A percentile compares a stretch with the other conserved stretches of the same genome.
These are phyloP conservation scores for Camellia oleifera DNA, from an alignment of 179 eudicot genomes.

Conservation along the genomic window DNA sequence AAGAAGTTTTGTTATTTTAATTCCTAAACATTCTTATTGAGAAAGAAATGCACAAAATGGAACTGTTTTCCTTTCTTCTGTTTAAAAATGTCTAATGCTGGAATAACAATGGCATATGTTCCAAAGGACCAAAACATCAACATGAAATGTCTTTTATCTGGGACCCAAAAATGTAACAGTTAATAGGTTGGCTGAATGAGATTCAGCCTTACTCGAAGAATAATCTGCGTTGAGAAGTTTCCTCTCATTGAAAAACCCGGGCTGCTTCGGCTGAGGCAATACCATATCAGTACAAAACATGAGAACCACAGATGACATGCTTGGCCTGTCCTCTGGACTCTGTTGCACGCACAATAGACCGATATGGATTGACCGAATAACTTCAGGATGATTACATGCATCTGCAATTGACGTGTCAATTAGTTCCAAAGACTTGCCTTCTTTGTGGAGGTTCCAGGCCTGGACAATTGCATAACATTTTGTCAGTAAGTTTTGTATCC, in stretches of 20 bases:
- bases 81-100: neutral
- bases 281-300: constrained; percentile 25
- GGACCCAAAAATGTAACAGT: neutral
- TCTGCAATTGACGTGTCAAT: constrained; percentile 16
- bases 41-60: neutral
- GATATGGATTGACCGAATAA: constrained; percentile 28
- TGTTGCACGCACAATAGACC: constrained; percentile 46
- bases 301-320: constrained; percentile 31
- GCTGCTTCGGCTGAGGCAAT: constrained; percentile 30
- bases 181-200: neutral
- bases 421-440: constrained; percentile 26
- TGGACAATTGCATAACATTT: constrained; percentile 6
- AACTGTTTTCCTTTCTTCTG: neutral
- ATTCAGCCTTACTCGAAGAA: neutral
- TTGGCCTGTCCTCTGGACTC: constrained; percentile 37
- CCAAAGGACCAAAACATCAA: neutral
- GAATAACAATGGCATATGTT: neutral
- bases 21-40: neutral
- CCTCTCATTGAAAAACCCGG: constrained; percentile 34
- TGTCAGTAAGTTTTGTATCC: neutral
- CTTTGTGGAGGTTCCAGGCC: constrained; percentile 43
- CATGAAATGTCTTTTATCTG: neutral
- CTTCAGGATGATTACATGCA: constrained; percentile 16
- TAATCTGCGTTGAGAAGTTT: neutral
- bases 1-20: neutral